phyloP scores from a whole-genome alignment of 768 basidiomycete species.

The Auricularia cornea region DNA sequence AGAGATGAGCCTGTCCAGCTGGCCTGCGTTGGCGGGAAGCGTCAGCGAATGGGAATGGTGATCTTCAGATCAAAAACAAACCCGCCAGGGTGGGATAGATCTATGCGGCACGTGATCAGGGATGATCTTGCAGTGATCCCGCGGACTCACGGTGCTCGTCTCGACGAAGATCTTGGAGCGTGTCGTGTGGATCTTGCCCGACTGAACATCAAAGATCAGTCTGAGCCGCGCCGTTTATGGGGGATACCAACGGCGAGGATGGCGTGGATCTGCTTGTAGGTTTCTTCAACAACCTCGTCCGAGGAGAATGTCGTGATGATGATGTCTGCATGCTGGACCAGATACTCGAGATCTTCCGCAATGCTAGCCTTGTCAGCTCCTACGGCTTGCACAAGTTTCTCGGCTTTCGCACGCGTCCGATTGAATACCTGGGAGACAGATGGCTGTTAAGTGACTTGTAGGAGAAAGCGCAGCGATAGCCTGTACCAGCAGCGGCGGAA shows the following conservation, averaged over 20 bases:
- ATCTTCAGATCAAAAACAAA: too few species aligned
- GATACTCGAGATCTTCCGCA: slow-evolving; percentile 46
- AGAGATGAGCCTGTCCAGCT: slow-evolving; percentile 62
- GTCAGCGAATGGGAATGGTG: not conserved
- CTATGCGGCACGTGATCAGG: slow-evolving; percentile 19
- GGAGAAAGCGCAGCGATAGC: too few species aligned
- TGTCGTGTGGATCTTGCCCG: slow-evolving; percentile 14
- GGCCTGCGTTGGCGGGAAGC: slow-evolving; percentile 28
- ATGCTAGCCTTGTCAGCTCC: slow-evolving; percentile 46
- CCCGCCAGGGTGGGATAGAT: slow-evolving; percentile 49
- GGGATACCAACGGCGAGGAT: slow-evolving; percentile 40
- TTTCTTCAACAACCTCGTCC: slow-evolving; percentile 58
- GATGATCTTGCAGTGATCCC: not conserved
- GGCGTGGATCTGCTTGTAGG: slow-evolving; percentile 53
- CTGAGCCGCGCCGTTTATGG: too few species aligned
- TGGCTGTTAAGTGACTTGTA: too few species aligned
- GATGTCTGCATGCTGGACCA: slow-evolving; percentile 62
- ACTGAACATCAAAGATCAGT: too few species aligned
- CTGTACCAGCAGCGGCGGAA: not conserved
- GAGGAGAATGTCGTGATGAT: slow-evolving; percentile 66
- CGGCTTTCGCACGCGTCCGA: slow-evolving; percentile 53
- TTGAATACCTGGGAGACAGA: slow-evolving; percentile 78
- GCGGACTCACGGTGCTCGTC: slow-evolving; percentile 59
- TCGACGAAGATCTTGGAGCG: slow-evolving; percentile 74
- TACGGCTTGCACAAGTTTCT: slow-evolving; percentile 47